Percentiles rank a stretch among this genome's conserved stretches.
These are phyloP conservation scores for Fusarium goolgardi DNA, from an alignment of 2,329 filamentous ascomycete genomes.

Conservation along the genomic window DNA sequence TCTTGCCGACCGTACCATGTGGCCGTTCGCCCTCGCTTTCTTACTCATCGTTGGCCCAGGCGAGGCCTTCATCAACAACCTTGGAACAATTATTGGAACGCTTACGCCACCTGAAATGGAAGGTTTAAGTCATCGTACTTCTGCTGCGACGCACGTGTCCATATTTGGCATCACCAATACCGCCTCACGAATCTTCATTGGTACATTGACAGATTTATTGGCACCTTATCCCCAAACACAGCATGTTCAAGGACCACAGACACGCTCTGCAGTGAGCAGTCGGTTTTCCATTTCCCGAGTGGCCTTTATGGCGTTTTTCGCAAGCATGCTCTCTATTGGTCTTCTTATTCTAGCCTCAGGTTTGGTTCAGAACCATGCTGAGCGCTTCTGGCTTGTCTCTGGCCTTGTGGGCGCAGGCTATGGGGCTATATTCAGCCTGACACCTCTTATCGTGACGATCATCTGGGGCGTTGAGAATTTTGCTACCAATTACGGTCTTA, in stretches of 20 bases:
- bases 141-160: slow-evolving; percentile 88
- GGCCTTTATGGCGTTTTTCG: slow-evolving; percentile 80
- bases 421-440: slow-evolving; percentile 88
- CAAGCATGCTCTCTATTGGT: slow-evolving; percentile 77
- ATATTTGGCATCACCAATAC: slow-evolving; percentile 93
- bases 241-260: slow-evolving; percentile 60
- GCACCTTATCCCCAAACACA: slow-evolving; percentile 74
- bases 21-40: slow-evolving; percentile 90
- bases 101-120: slow-evolving; percentile 71
- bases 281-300: slow-evolving; percentile 79
- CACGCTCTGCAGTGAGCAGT: slow-evolving; percentile 47
- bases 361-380: slow-evolving; percentile 75
- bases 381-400: slow-evolving; percentile 88
- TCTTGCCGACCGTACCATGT: slow-evolving; percentile 91
- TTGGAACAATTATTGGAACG: slow-evolving; percentile 92
- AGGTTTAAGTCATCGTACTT: slow-evolving; percentile 60
- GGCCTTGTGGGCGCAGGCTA: slow-evolving; percentile 90
- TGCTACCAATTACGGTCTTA: slow-evolving; percentile 96
- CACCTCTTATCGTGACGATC: slow-evolving; percentile 92
- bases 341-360: slow-evolving; percentile 84
- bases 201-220: slow-evolving; percentile 87
- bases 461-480: slow-evolving; percentile 99
- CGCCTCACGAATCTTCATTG: slow-evolving; percentile 87
- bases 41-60: slow-evolving; percentile 93
- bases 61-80: slow-evolving; percentile 98